Base-by-base conservation (phyloP, 306 rosid species). In the Senna siamea region DNA sequence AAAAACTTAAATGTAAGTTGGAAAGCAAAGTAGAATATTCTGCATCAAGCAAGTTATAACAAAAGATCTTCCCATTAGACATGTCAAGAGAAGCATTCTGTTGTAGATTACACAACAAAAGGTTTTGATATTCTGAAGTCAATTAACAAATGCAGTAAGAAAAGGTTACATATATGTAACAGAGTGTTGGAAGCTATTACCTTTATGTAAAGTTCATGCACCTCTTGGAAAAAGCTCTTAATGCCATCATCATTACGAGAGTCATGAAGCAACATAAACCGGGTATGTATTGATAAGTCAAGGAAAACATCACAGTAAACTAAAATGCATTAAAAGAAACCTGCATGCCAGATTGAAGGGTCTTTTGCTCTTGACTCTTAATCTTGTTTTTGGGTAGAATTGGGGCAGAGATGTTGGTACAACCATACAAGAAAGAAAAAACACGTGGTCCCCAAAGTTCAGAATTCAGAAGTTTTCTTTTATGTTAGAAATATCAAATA, bases 191-290 rank as follows among this genome's bases (percentile, higher is more conserved):
- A 52, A 82, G 71, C 37, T 26, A 40, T 77, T 79, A 88, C 97
- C 96, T 91, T 94, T 79, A 94, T 86, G 84, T 94, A 94, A 77
- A 94, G 97, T 77, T 94, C 98, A 41, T 94, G 97, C 76, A 94
- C 96, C 75, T 94, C 97, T 84, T 94, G 98, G 80, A 94, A 94
- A 79, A 94, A 91, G 86, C 97, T 94, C 87, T 94, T 94, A 78
- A 94, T 94, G 69, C 98, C 98, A 88, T 94, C 98, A 75, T 94
- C 97, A 41, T 91, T 94, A 22, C 96, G 92, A 56, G 94, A 93
- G 79, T 93, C 97, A 55, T 93, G 98, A 81, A 93, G 97, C 80
- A 93, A 82, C 98, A 91, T 93, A 13, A 93, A 37, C 53, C 97
- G 87, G 38, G 96, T 91, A 91, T 93, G 98, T 91, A 76, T 26